Evolutionary conservation across 2,329 filamentous ascomycete species (phyloP).

Genomic region (Sarocladiaceae sp.): DNA sequence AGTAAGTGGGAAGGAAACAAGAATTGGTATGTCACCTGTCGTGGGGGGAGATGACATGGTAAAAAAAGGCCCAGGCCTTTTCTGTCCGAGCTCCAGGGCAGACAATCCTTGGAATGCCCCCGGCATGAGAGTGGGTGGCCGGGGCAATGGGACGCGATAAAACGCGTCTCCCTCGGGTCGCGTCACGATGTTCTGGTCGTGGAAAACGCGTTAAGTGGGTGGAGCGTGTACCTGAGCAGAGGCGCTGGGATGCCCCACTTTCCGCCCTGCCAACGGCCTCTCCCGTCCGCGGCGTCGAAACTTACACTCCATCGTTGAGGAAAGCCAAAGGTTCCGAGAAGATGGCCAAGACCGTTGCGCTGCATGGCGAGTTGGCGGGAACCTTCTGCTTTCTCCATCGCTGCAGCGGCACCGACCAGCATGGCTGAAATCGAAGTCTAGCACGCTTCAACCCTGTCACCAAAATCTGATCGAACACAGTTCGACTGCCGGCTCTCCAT

Average conservation of each 20-base stretch:
- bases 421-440: no score
- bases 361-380: no score
- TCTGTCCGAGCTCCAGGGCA: not conserved
- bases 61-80: not conserved
- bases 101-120: slow-evolving; percentile 7
- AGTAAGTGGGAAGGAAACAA: not conserved
- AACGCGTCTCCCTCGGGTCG: not conserved
- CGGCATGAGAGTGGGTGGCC: not conserved
- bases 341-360: no score
- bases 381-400: no score
- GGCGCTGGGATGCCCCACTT: not conserved
- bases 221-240: not conserved
- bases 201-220: slow-evolving; percentile 3
- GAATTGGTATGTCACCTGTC: slow-evolving; percentile 7
- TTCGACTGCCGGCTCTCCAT: no score
- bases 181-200: not conserved
- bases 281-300: not conserved
- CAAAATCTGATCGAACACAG: no score
- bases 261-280: not conserved
- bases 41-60: slow-evolving; percentile 3
- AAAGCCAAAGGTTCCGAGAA: no score
- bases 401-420: no score
- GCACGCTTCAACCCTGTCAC: no score
- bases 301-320: no score
- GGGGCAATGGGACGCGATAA: slow-evolving; percentile 7